Evolutionary conservation across 1,284 basidiomycete species (phyloP).

Genomic region (Meripilus lineatus): DNA sequence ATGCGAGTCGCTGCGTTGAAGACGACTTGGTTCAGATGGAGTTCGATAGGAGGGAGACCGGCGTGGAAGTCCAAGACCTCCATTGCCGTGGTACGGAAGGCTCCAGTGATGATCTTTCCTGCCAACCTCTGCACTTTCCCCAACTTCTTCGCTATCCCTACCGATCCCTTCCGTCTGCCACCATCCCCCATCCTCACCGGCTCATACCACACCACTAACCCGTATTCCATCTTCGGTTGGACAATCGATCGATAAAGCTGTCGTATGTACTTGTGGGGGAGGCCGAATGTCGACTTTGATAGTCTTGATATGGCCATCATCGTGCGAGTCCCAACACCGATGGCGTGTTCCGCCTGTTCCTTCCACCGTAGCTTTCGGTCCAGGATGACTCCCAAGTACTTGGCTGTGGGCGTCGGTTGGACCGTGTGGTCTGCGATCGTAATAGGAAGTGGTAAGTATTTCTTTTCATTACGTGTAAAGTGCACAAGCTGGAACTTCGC

Average conservation of each 20-base stretch:
- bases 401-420: conserved; percentile 13
- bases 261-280: conserved; percentile 13
- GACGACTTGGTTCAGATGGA: conserved; percentile 21
- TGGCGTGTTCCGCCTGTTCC: no score
- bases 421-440: neutral
- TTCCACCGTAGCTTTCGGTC: conserved; percentile 31
- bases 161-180: conserved; percentile 7
- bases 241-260: conserved; percentile 26
- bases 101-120: conserved; percentile 19
- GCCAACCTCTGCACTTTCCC: conserved; percentile 16
- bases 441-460: neutral
- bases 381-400: conserved; percentile 31
- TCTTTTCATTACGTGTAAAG: conserved; percentile 5
- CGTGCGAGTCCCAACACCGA: conserved; percentile 28
- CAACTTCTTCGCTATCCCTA: conserved; percentile 10
- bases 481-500: conserved; percentile 21
- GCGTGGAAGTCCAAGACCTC: conserved; percentile 21
- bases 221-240: conserved; percentile 31
- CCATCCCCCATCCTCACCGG: conserved; percentile 8
- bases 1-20: conserved; percentile 26
- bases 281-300: conserved; percentile 18
- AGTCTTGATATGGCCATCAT: conserved; percentile 17
- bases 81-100: conserved; percentile 17
- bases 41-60: conserved; percentile 17
- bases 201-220: conserved; percentile 28